These are phyloP conservation scores for Lactifluus piperatus DNA, from an alignment of 768 basidiomycete genomes.

Conservation along the genomic window DNA sequence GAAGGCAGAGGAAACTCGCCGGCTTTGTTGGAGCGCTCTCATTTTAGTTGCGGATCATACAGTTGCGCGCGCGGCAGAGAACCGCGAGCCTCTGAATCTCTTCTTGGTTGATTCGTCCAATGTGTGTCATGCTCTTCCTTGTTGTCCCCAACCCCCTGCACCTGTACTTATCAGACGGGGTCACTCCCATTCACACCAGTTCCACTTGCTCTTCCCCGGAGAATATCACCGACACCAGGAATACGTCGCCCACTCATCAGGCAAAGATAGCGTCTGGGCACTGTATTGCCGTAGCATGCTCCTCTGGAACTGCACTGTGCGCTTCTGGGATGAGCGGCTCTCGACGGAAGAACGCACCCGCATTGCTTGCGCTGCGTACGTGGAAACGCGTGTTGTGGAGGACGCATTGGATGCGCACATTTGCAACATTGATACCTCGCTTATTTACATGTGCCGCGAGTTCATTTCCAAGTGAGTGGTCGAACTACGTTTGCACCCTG, in stretches of 20 bases:
- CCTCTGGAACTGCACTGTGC: constrained; percentile 64
- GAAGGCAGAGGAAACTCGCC: constrained; percentile 61
- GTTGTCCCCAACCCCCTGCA: neutral
- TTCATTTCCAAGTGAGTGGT: constrained; percentile 17
- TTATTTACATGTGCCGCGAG: constrained; percentile 27
- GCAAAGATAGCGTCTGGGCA: constrained; percentile 77
- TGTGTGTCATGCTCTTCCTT: constrained; percentile 33
- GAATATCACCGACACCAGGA: constrained; percentile 47
- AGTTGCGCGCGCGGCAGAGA: constrained; percentile 59
- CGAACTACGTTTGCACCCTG: neutral
- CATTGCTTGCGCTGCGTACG: constrained; percentile 50
- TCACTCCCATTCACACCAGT: constrained; percentile 31
- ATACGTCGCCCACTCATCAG: constrained; percentile 38
- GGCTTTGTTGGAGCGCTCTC: constrained; percentile 70
- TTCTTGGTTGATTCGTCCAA: constrained; percentile 57
- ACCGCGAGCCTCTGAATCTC: constrained; percentile 47
- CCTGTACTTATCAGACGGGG: neutral
- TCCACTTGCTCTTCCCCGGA: constrained; percentile 62
- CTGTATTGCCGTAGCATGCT: constrained; percentile 77
- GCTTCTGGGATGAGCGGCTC: constrained; percentile 36
- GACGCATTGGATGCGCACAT: constrained; percentile 57
- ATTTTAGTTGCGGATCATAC: constrained; percentile 60
- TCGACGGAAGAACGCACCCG: constrained; percentile 47
- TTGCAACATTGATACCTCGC: constrained; percentile 60
- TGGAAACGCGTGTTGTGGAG: constrained; percentile 60